Conservation (phyloP, 805 yeast species). For the Metschnikowia lunata region DNA sequence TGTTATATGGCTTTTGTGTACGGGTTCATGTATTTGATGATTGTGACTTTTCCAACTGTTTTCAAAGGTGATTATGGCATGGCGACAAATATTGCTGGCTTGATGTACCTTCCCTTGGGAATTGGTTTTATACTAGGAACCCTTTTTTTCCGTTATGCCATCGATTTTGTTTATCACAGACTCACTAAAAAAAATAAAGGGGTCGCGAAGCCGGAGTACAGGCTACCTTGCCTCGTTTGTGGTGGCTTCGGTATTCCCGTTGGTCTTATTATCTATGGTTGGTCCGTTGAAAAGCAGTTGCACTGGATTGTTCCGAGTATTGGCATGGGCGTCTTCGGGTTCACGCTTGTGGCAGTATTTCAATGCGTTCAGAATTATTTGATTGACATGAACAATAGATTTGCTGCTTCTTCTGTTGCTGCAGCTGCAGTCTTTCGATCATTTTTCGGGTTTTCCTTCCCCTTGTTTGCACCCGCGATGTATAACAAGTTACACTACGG, state of each 20-base stretch:
- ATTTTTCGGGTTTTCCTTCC: conserved; percentile 64
- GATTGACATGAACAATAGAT: conserved; percentile 65
- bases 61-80: conserved; percentile 47
- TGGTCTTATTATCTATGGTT: conserved; percentile 68
- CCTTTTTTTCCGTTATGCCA: conserved; percentile 42
- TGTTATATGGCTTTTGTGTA: conserved; percentile 60
- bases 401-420: conserved; percentile 65
- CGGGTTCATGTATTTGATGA: conserved; percentile 61
- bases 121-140: conserved; percentile 52
- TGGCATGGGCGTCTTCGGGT: conserved; percentile 58
- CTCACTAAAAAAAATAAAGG: conserved; percentile 45
- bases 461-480: conserved; percentile 58
- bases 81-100: conserved; percentile 46
- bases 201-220: conserved; percentile 55
- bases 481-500: conserved; percentile 57
- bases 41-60: conserved; percentile 55
- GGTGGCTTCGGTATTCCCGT: conserved; percentile 49
- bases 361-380: conserved; percentile 64
- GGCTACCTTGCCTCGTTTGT: conserved; percentile 49
- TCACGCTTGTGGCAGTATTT: conserved; percentile 59
- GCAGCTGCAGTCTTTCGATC: conserved; percentile 69
- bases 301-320: conserved; percentile 62
- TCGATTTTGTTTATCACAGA: conserved; percentile 37
- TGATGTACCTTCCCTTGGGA: conserved; percentile 56
- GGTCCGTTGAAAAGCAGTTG: conserved; percentile 56